Evolutionary conservation across 805 yeast species (phyloP), one percentile per base, ranked within the genome.

Genomic region (Cyberlindnera mrakii): DNA sequence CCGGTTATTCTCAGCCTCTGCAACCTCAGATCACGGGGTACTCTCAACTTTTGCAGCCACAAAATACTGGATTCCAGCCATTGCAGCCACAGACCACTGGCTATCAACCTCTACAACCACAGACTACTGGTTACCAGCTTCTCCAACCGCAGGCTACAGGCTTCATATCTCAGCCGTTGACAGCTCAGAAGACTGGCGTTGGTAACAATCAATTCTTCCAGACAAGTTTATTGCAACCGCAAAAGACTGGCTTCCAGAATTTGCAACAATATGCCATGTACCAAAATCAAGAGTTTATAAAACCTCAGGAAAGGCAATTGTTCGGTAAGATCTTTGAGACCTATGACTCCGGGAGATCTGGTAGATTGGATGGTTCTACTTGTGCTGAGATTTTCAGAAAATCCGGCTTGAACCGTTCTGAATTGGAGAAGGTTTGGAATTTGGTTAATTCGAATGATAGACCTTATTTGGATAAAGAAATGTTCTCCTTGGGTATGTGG

Each of bases 401-500:
- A 65, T 85, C 96, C 17, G 98, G 98, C 3, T 75, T 93, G 52
- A 73, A 81, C 43, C 80, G 96, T 62, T 71, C 79, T 5, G 97
- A 90, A 55, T 72, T 91, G 48, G 98, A 90, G 63, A 73, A 80
- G 34, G 89, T 93, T 49, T 91, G 99, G 99, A 85, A 79, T 39
- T 72, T 91, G 51, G 78, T 90, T 43, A 98, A 93, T 61, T 75
- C 82, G 14, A 80, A 82, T 43, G 85, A 89, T 61, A 74, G 83
- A 43, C 96, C 97, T 5, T 80, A 77, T 58, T 77, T 91, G 52
- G 85, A 86, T 60, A 80, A 78, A 55, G 96, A 91, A 60, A 96
- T 88, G 62, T 93, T 91, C 67, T 84, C 96, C 0, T 89, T 93
- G 30, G 97, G 98, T 29, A 93, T 91, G 98, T 97, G 95, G 71